phyloP scores from a whole-genome alignment of 2,329 filamentous ascomycete species.

The Cercospora sp. region DNA sequence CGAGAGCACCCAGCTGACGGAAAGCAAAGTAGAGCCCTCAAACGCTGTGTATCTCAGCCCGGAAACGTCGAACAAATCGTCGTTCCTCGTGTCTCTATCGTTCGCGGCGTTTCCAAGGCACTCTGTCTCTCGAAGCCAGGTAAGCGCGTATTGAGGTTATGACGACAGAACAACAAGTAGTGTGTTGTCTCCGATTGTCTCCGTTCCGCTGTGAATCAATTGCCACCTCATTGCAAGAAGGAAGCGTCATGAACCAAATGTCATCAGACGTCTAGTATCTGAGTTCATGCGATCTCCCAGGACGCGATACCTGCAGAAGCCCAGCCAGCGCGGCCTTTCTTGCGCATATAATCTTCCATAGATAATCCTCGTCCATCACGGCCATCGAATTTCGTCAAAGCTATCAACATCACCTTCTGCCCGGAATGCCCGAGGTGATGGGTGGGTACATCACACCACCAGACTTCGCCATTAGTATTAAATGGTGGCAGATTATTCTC shows the following conservation, averaged over 20 bases:
- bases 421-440: constrained; percentile 67
- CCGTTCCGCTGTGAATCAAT: too few relatives aligned
- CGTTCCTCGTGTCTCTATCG: too few relatives aligned
- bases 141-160: not conserved
- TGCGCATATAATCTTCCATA: constrained; percentile 49
- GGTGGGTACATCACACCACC: constrained; percentile 73
- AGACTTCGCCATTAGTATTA: constrained; percentile 72
- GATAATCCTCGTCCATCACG: constrained; percentile 56
- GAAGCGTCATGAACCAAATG: too few relatives aligned
- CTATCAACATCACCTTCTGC: constrained; percentile 64
- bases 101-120: too few relatives aligned
- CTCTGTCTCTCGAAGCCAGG: not conserved
- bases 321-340: constrained; percentile 50
- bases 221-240: too few relatives aligned
- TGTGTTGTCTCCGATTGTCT: not conserved
- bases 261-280: too few relatives aligned
- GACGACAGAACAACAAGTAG: not conserved
- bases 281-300: constrained; percentile 53
- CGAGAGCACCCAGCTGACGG: too few relatives aligned
- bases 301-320: constrained; percentile 53
- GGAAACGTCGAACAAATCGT: too few relatives aligned
- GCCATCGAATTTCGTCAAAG: constrained; percentile 56
- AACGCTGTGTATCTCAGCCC: too few relatives aligned
- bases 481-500: constrained; percentile 70
- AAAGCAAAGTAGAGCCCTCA: too few relatives aligned